A percentile compares a stretch with the other conserved stretches of the same genome.
These are phyloP conservation scores for Colletotrichum euphorbiae DNA, from an alignment of 2,329 filamentous ascomycete genomes.

Conservation along the genomic window DNA sequence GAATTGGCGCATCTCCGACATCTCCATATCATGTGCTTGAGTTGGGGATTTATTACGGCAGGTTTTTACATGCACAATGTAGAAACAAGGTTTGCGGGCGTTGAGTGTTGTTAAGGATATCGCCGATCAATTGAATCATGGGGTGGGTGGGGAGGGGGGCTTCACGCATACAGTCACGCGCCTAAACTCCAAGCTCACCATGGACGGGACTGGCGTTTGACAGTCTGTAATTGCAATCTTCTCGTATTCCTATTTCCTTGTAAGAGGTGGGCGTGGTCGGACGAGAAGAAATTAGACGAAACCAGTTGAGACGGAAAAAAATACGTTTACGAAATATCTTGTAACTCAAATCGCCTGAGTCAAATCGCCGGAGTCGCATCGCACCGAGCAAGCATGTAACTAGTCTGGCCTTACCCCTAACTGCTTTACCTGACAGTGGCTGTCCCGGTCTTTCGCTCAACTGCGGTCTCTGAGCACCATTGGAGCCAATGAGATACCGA, in stretches of 20 bases:
- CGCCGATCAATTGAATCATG: slow-evolving; percentile 16
- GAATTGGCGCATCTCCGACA: slow-evolving; percentile 2
- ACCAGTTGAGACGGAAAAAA: too few species aligned
- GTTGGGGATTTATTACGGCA: slow-evolving; percentile 19
- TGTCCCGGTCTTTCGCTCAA: too few species aligned
- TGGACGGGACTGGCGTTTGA: background rate
- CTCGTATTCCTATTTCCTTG: background rate
- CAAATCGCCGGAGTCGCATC: too few species aligned
- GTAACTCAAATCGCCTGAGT: too few species aligned
- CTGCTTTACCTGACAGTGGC: too few species aligned
- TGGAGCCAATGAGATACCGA: too few species aligned
- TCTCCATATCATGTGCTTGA: slow-evolving; percentile 16
- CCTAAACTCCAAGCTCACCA: background rate
- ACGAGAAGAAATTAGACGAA: background rate
- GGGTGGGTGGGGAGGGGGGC: background rate
- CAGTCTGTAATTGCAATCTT: background rate
- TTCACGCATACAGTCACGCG: background rate
- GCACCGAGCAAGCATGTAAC: too few species aligned
- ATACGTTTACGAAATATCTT: too few species aligned
- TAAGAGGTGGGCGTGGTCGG: background rate
- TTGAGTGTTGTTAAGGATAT: slow-evolving; percentile 33
- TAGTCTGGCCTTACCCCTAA: too few species aligned
- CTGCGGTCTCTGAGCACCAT: too few species aligned
- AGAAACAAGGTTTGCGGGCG: slow-evolving; percentile 30
- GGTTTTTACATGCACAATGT: slow-evolving; percentile 36